Base-by-base conservation (phyloP, 306 rosid species). In the Rubus parviflorus region DNA sequence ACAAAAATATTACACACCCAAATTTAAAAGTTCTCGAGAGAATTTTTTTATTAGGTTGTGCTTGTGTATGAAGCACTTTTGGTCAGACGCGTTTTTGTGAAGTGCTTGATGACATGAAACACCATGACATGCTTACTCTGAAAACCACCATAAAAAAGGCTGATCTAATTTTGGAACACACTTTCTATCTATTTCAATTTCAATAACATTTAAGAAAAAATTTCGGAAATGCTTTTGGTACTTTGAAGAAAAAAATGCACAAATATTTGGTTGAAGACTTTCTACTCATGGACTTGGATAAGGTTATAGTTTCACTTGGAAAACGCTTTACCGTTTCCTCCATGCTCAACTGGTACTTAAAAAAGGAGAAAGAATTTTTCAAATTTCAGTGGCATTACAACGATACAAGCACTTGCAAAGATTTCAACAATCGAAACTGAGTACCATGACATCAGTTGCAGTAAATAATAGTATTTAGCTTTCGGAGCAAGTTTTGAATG, bases 401-500 rank as follows among this genome's bases (percentile, higher is more conserved):
- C 10, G 13, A 60, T n/a, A 41, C 46, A 48, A 57, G 83, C 42
- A 61, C 81, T 79, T 70, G 43, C 81, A 74, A 75, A 82, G 85
- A 43, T 74, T 65, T n/a, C 75, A 79, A 75, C 63, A 79, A 72
- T 80, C 76, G 70, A 76, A 80, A 53, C 66, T 2, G 72, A 79
- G 82, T 58, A 75, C 73, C 61, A 83, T 75, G 79, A 80, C 76
- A 73, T 73, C 80, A 80, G 78, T 67, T 72, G 76, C 70, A 83
- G 80, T 69, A 48, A 67, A 62, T 83, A 79, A 83, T 65, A 75
- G 68, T 78, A 67, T 46, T 79, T 75, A 51, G 76, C 84, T 64
- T 80, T 79, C 72, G 42, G 80, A 84, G 72, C 83, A 84, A 67
- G 75, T 77, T 80, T 75, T 73, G 54, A 52, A 77, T 79, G 88